Conservation (phyloP, 768 basidiomycete species). For the Cystobasidium tubakii region DNA sequence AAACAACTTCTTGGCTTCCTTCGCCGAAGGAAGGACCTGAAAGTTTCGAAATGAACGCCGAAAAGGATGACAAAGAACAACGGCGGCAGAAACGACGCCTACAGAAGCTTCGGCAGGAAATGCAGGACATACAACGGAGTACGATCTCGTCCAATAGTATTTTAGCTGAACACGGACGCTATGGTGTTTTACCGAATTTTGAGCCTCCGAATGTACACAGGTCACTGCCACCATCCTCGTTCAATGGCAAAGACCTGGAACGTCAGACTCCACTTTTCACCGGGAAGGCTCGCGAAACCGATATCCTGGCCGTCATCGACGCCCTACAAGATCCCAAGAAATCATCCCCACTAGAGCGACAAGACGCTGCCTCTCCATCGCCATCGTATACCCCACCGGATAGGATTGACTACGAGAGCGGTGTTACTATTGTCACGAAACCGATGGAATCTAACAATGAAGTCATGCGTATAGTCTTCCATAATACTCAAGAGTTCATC, state of each 20-base stretch:
- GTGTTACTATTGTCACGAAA: not conserved
- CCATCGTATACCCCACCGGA: not conserved
- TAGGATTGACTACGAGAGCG: not conserved
- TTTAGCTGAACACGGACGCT: no score
- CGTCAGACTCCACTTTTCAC: not conserved
- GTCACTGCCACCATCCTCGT: no score
- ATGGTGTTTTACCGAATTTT: no score
- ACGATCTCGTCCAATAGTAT: no score
- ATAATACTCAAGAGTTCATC: not conserved
- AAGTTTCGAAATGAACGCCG: no score
- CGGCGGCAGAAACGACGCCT: no score
- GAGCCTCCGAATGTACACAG: no score
- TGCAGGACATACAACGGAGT: no score
- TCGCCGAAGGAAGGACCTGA: no score
- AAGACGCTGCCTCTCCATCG: not conserved
- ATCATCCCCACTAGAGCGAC: not conserved
- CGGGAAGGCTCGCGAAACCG: not conserved
- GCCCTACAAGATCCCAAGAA: not conserved
- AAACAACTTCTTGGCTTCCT: no score
- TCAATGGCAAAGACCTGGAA: not conserved
- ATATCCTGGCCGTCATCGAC: not conserved
- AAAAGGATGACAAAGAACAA: no score
- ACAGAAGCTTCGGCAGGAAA: no score
- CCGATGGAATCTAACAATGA: not conserved
- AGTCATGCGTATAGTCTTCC: not conserved